Base-by-base conservation (phyloP, 2,329 filamentous ascomycete genomes). In the Neocatenulostroma microsporum region DNA sequence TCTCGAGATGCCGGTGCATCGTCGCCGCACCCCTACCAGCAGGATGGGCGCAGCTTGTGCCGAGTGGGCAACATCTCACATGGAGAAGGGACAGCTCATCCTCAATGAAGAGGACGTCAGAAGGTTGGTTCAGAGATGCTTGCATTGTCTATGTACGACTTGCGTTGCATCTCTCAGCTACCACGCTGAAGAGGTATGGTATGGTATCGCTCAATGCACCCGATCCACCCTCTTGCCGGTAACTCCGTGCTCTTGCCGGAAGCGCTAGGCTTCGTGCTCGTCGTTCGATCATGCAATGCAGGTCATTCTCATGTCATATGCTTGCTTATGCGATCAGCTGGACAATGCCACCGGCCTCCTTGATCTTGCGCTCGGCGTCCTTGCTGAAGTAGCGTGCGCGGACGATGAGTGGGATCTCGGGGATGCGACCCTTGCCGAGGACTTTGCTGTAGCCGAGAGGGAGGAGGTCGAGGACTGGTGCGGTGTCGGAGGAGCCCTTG, bases 351-450 rank as follows among this genome's bases (percentile, higher is more conserved):
- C 91, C 91, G 62, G 88, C 89, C 70, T 91, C 86, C 67, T 84
- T 94, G 72, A 98, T 95, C 84, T 98, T 98, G 74, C 85, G 77
- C 82, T 98, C 91, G 55, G 91, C 91, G 68, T 94, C 81, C 67
- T 84, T 83, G 77, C 81, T 87, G 71, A 98, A 84, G 76, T 87
- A 96, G 67, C 91, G 77, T 57, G 91, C 89, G 64, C 85, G 85
- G 55, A 98, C 88, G 61, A 98, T 85, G 60, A 98, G 70, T 55
- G 91, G 91, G 61, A 96, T 78, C 63, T 89, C 75, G 61, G 91
- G 89, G 61, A 96, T 75, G 63, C 89, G 82, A 70, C 91, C 91
- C 81, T 98, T 98, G 68, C 91, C 93, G 65, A 98, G 84, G 55
- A 98, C 80, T 77, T 98, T 98, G 64, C 87, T 84, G 81, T 96